Evolutionary conservation across 1,139 yeast genomes (phyloP).

Genomic region (Petasospora rhodanensis): DNA sequence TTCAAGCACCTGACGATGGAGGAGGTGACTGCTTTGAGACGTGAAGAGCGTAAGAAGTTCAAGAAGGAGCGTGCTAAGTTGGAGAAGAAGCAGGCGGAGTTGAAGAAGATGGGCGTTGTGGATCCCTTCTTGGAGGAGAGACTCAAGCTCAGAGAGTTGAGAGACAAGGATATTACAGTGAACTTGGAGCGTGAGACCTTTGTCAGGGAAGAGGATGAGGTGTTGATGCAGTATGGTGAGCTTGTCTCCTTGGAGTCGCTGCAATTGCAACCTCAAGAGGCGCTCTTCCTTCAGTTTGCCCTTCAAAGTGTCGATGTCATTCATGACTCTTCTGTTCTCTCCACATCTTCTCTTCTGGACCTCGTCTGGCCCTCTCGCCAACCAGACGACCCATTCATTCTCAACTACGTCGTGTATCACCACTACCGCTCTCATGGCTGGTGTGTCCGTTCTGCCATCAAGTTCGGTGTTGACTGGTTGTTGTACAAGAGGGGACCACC

Average conservation of each 20-base stretch:
- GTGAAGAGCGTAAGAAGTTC: slow-evolving; percentile 69
- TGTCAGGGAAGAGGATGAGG: slow-evolving; percentile 37
- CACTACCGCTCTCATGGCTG: slow-evolving; percentile 87
- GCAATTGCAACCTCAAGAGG: slow-evolving; percentile 75
- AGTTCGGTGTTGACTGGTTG: slow-evolving; percentile 81
- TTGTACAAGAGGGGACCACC: slow-evolving; percentile 92
- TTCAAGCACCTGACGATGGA: slow-evolving; percentile 47
- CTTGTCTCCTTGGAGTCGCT: slow-evolving; percentile 54
- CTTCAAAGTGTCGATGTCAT: slow-evolving; percentile 27
- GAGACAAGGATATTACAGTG: slow-evolving; percentile 30
- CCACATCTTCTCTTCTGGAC: slow-evolving; percentile 30
- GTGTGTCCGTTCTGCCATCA: slow-evolving; percentile 91
- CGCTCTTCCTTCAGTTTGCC: slow-evolving; percentile 57
- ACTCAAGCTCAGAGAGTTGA: slow-evolving; percentile 26
- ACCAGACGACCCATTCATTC: slow-evolving; percentile 40
- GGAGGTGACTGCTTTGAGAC: slow-evolving; percentile 68
- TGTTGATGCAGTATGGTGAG: slow-evolving; percentile 36
- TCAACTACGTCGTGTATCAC: slow-evolving; percentile 73
- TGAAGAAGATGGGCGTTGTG: slow-evolving; percentile 29
- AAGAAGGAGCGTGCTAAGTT: slow-evolving; percentile 47
- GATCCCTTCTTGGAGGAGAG: slow-evolving; percentile 32
- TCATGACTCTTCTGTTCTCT: slow-evolving; percentile 6
- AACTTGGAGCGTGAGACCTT: slow-evolving; percentile 27
- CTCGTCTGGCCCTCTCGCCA: slow-evolving; percentile 24
- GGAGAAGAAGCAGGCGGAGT: slow-evolving; percentile 30